These are phyloP conservation scores for Maudiozyma barnettii DNA, from an alignment of 805 yeast genomes.

Conservation along the genomic window DNA sequence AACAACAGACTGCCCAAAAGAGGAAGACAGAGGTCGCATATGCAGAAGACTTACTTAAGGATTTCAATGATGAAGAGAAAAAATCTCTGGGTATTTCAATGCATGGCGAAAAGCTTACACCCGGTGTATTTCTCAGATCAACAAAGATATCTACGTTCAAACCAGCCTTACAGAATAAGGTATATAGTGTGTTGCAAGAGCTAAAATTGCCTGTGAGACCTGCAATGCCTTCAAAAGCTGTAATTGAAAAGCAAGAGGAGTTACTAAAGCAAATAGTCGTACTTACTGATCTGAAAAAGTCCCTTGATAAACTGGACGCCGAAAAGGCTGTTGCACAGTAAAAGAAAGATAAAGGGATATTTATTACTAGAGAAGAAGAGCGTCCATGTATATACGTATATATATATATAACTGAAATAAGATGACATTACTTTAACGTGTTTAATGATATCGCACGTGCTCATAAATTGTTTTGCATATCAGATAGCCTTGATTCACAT, in stretches of 20 bases:
- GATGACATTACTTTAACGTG: too few species aligned
- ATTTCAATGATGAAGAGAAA: slow-evolving; percentile 67
- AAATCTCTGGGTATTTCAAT: slow-evolving; percentile 74
- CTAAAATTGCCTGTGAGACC: slow-evolving; percentile 74
- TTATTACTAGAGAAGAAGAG: too few species aligned
- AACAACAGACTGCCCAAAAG: slow-evolving; percentile 23
- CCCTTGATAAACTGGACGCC: slow-evolving; percentile 76
- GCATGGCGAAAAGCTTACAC: slow-evolving; percentile 58
- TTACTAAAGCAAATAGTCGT: slow-evolving; percentile 59
- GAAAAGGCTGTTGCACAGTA: slow-evolving; percentile 39
- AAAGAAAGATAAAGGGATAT: neutral
- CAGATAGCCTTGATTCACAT: too few species aligned
- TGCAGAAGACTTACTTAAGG: slow-evolving; percentile 24
- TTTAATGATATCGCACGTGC: too few species aligned
- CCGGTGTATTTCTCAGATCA: slow-evolving; percentile 81
- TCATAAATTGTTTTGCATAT: too few species aligned
- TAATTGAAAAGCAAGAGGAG: slow-evolving; percentile 68
- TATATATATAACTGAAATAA: too few species aligned
- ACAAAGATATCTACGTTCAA: slow-evolving; percentile 68
- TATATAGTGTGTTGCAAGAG: slow-evolving; percentile 58
- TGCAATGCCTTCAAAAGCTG: slow-evolving; percentile 74
- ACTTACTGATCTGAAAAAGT: slow-evolving; percentile 75
- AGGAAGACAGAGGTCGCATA: slow-evolving; percentile 28
- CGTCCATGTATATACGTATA: too few species aligned
- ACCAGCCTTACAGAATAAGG: slow-evolving; percentile 61